phyloP scores from a whole-genome alignment of 768 basidiomycete species.

The Pilatotrama ljubarskyi region DNA sequence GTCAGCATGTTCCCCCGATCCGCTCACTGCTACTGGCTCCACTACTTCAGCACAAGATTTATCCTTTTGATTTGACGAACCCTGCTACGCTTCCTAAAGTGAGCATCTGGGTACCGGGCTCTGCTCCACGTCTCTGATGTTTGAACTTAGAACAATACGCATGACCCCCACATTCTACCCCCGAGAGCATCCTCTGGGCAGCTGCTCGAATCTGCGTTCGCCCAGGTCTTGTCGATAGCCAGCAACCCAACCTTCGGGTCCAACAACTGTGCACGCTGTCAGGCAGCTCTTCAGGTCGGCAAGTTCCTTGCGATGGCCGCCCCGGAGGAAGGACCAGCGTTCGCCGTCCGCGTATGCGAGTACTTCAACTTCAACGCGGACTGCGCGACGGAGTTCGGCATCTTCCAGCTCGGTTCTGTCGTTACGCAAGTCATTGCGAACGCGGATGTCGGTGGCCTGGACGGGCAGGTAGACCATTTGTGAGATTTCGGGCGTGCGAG shows the following conservation, averaged over 20 bases:
- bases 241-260: conserved; percentile 52
- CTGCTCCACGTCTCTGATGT: background rate
- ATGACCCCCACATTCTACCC: conserved; percentile 68
- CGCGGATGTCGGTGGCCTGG: conserved; percentile 69
- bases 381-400: conserved; percentile 52
- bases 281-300: conserved; percentile 57
- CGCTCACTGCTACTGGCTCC: background rate
- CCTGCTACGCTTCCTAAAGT: conserved; percentile 59
- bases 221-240: conserved; percentile 57
- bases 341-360: conserved; percentile 63
- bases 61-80: conserved; percentile 61
- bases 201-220: conserved; percentile 53
- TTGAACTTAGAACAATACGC: conserved; percentile 48
- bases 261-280: conserved; percentile 59
- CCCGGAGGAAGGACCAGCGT: conserved; percentile 57
- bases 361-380: conserved; percentile 47
- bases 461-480: conserved; percentile 53
- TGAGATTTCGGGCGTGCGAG: background rate
- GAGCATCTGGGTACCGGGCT: background rate
- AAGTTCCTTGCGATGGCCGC: conserved; percentile 68
- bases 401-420: conserved; percentile 52
- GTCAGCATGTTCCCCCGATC: background rate
- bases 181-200: conserved; percentile 47
- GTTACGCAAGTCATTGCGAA: conserved; percentile 72
- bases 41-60: conserved; percentile 51